These are phyloP conservation scores for Bipolaris sorokiniana DNA, from an alignment of 2,329 filamentous ascomycete genomes.

Conservation along the genomic window DNA sequence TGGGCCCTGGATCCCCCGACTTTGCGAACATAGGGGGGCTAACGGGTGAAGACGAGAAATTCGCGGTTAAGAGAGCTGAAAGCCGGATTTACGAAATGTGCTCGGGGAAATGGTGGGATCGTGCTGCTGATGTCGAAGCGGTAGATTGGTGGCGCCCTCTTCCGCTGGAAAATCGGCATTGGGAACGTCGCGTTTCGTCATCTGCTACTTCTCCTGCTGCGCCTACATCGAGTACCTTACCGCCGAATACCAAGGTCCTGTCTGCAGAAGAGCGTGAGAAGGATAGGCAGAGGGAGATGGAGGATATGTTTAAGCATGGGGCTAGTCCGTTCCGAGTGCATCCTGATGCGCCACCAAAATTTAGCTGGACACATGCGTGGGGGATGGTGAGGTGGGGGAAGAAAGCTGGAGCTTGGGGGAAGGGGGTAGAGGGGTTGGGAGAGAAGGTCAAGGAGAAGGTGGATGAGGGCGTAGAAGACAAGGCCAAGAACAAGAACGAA, in stretches of 20 bases:
- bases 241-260: constrained; percentile 25
- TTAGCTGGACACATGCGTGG: constrained; percentile 61
- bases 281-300: constrained; percentile 31
- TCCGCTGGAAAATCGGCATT: constrained; percentile 66
- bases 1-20: constrained; percentile 52
- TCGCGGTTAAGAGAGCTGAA: constrained; percentile 78
- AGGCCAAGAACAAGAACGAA: not conserved
- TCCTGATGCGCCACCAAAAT: constrained; percentile 57
- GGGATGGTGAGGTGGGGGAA: constrained; percentile 61
- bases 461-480: not conserved
- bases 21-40: constrained; percentile 72
- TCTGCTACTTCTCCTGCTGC: not conserved
- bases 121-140: constrained; percentile 67
- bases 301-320: constrained; percentile 51
- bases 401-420: constrained; percentile 60
- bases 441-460: constrained; percentile 47
- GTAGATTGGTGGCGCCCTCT: constrained; percentile 72
- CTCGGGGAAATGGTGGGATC: constrained; percentile 71
- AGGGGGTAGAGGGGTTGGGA: constrained; percentile 56
- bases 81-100: constrained; percentile 86
- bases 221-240: constrained; percentile 1
- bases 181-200: constrained; percentile 57
- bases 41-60: constrained; percentile 80
- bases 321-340: constrained; percentile 56
- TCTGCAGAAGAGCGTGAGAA: constrained; percentile 27